Base-by-base conservation (phyloP, 1,284 basidiomycete species). In the Mycena sp. region DNA sequence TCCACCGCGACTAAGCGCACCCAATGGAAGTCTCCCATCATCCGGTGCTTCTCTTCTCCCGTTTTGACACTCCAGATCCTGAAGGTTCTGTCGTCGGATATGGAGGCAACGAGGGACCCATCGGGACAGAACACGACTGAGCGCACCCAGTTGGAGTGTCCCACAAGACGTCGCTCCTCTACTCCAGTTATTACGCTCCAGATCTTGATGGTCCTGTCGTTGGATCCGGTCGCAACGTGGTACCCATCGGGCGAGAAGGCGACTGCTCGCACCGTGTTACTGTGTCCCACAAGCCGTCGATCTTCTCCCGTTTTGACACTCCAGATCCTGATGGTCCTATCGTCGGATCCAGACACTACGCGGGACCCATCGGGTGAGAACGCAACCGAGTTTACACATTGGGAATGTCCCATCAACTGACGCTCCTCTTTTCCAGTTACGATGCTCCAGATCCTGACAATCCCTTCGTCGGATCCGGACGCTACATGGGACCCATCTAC, bases 211-310 rank as follows among this genome's bases (percentile, higher is more conserved):
- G 38, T 65, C n/a, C 61, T 29, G 46, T 70, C 68, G 14, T 62
- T 23, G 16, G 64, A 65, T 6, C 45, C 67, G 11, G 65, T 64
- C 16, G 56, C 64, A 23, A 70, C 55, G 9, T 58, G 61, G 19
- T 17, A 40, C 6, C 69, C 67, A 58, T 67, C 56, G 14, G 59
- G 59, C 21, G 67, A 62, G 58, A 64, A 64, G 25, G 43, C 63
- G 25, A 64, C 69, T 29, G 59, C 59, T 10, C 16, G 55, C 6
- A 69, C 63, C 21, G 17, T n/a, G 50, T 52, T 51, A 4, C 43
- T 41, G 40, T 71, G 69, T 6, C 63, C 61, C 29, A 56, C 28
- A 4, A 62, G 46, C 19, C 11, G 38, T 10, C 3, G 12, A 12
- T 5, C 40, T 28, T 19, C 46, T 2, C 57, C 48, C 17, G 52